Evolutionary conservation across 2,329 filamentous ascomycete genomes (phyloP), one percentile per base, ranked within the genome.

Genomic region (Rutstroemia sp.): DNA sequence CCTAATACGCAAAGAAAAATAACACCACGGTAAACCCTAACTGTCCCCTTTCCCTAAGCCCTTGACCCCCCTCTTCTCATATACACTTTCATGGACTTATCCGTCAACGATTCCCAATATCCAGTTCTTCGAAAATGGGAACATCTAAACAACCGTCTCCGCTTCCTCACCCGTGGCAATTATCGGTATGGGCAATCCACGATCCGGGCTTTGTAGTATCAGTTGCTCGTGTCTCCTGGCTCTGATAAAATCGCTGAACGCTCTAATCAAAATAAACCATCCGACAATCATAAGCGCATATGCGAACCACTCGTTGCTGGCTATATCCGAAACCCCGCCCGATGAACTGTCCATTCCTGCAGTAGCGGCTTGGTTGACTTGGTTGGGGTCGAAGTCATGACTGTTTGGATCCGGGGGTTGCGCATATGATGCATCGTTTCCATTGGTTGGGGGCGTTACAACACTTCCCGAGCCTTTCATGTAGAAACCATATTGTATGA

Each of bases 401-500:
- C 84, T 83, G 69, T 97, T 97, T 0, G 94, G 94, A 66, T 97
- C 89, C 0, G 84, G 80, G 0, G 94, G 92, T 40, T 83, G 79
- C 4, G 84, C 80, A 65, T 86, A 87, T 51, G 78, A 78, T 50
- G 83, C 80, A 5, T 79, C 75, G 12, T 69, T 68, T 10, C 70
- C 68, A 57, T 69, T 65, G 19, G 57, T 70, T 63, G 58, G 76
- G 68, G 60, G 65, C 67, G 73, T 54, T 63, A 70, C 56, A 56
- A 72, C 69, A 30, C 75, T 74, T 54, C 72, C 73, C 30, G 78
- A 75, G 47, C 81, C 82, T 69, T 91, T 94, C 89, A 97, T 95
- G 65, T 90, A 91, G 73, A 99, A 97, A 34, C 94, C 94, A 68
- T 95, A 97, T 71, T 97, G 92, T 48, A 99, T 91, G 10, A 99